A percentile compares a stretch with the other conserved stretches of the same genome.
These are phyloP conservation scores for Aspergillus calidoustus DNA, from an alignment of 2,329 filamentous ascomycete species.

Conservation along the genomic window DNA sequence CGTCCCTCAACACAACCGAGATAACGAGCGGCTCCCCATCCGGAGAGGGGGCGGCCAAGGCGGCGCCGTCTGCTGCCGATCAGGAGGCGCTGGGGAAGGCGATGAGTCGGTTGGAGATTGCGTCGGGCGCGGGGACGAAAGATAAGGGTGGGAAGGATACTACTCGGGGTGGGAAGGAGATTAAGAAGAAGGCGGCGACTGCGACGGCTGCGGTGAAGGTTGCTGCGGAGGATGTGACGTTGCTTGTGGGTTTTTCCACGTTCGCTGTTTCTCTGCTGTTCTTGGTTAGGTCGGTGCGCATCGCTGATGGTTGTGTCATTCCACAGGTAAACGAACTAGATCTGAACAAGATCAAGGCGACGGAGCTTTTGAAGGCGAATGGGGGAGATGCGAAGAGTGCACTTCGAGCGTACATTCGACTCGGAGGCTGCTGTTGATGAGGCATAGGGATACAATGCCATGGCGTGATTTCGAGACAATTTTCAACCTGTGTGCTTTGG, in stretches of 20 bases:
- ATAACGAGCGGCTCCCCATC: constrained; percentile 40
- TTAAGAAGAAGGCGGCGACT: constrained; percentile 44
- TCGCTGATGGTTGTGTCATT: constrained; percentile 1
- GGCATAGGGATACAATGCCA: constrained; percentile 14
- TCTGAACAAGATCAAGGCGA: constrained; percentile 51
- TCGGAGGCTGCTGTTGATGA: constrained; percentile 13
- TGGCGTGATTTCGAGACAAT: background rate
- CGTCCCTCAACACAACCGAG: constrained; percentile 49
- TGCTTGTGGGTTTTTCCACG: constrained; percentile 45
- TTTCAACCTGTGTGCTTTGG: background rate
- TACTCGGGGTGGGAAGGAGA: constrained; percentile 26
- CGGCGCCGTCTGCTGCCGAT: constrained; percentile 42
- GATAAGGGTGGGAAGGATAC: constrained; percentile 16
- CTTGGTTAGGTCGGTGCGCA: background rate
- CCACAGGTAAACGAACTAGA: constrained; percentile 51
- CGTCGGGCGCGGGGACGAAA: constrained; percentile 29
- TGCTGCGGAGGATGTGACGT: constrained; percentile 48
- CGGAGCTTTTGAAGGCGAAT: constrained; percentile 51
- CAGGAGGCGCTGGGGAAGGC: constrained; percentile 56
- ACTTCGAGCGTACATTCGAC: constrained; percentile 47
- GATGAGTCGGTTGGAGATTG: constrained; percentile 54
- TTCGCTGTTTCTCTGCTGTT: background rate
- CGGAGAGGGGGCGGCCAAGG: constrained; percentile 23
- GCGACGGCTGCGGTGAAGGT: constrained; percentile 44
- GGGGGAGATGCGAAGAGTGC: constrained; percentile 50